phyloP scores from a whole-genome alignment of 2,329 filamentous ascomycete genomes.

The Ascochyta pisi region DNA sequence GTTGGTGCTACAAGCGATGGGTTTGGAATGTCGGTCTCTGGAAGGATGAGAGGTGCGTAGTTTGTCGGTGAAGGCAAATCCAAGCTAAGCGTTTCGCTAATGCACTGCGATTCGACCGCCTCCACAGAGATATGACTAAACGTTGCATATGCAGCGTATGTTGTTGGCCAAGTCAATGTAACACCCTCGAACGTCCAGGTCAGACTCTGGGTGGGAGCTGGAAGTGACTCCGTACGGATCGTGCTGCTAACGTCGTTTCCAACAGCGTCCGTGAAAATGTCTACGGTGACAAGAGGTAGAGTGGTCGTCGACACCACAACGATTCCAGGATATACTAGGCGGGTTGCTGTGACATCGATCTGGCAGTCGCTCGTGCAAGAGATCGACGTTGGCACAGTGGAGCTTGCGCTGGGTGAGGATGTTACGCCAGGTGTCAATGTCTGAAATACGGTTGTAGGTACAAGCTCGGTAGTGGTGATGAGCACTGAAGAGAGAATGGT shows the following conservation, averaged over 20 bases:
- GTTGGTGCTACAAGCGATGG: slow-evolving; percentile 31
- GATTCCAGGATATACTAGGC: slow-evolving; percentile 36
- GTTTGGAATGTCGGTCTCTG: slow-evolving; percentile 28
- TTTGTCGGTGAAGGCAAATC: slow-evolving; percentile 37
- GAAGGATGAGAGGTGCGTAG: slow-evolving; percentile 34
- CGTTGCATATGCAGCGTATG: slow-evolving; percentile 39
- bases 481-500: slow-evolving; percentile 25
- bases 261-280: slow-evolving; percentile 27
- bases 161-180: slow-evolving; percentile 41
- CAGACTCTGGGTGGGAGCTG: slow-evolving; percentile 22
- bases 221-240: slow-evolving; percentile 19
- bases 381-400: slow-evolving; percentile 18
- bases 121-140: slow-evolving; percentile 39
- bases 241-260: slow-evolving; percentile 24
- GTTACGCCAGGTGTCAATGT: slow-evolving; percentile 28
- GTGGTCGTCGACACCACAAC: slow-evolving; percentile 27
- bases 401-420: slow-evolving; percentile 8
- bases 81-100: slow-evolving; percentile 24
- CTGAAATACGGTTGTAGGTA: slow-evolving; percentile 32
- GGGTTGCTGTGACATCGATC: slow-evolving; percentile 42
- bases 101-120: slow-evolving; percentile 30
- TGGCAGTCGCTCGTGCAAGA: slow-evolving; percentile 39
- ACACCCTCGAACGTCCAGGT: slow-evolving; percentile 40
- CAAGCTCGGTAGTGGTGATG: slow-evolving; percentile 25
- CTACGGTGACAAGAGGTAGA: slow-evolving; percentile 30